Base-by-base conservation (phyloP, 1,284 basidiomycete species). In the Cryptococcus sp. region DNA sequence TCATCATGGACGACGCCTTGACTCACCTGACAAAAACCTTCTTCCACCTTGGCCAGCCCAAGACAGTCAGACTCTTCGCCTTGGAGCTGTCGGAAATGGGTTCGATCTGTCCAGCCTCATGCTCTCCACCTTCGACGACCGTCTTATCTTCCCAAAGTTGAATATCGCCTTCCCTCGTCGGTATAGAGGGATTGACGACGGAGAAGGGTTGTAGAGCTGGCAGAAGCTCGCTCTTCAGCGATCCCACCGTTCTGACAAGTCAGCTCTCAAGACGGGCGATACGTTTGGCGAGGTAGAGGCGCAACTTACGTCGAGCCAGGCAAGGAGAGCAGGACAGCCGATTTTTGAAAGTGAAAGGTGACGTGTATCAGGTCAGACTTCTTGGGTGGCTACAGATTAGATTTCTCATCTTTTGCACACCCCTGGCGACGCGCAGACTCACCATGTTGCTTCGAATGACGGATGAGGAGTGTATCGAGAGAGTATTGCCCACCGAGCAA, bases 41-140 rank as follows among this genome's bases (percentile, higher is more conserved):
- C 57, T 68, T 67, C 66, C 65, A 71, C 47, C 62, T 56, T 10
- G 37, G 41, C 69, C 67, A 69, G 1, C 59, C 63, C 4, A 63
- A 48, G 2, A 23, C 31, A 37, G 34, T 36, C 11, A 69, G 36
- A 14, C 32, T 60, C 11, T 31, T 42, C 1, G 50, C 44, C 2
- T 52, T 52, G n/a, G 48, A 45, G 12, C 51, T 50, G 9, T 51
- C 50, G 21, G 54, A 54, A 28, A 62, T 14, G 42, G 43, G 32
- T 36, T 48, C 43, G 24, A 59, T 19, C 31, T 35, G 44, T 21
- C 37, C 48, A 11, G 18, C 50, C 19, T 25, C 44, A 36, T n/a
- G 47, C 26, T 49, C 50, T 43, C 38, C 57, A 43, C 60, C 64
- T 41, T 65, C 64, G 16, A 58, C 51, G 1, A 34, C 32, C n/a